These are phyloP conservation scores for Exophiala oligosperma DNA, from an alignment of 2,329 filamentous ascomycete genomes.

Conservation along the genomic window DNA sequence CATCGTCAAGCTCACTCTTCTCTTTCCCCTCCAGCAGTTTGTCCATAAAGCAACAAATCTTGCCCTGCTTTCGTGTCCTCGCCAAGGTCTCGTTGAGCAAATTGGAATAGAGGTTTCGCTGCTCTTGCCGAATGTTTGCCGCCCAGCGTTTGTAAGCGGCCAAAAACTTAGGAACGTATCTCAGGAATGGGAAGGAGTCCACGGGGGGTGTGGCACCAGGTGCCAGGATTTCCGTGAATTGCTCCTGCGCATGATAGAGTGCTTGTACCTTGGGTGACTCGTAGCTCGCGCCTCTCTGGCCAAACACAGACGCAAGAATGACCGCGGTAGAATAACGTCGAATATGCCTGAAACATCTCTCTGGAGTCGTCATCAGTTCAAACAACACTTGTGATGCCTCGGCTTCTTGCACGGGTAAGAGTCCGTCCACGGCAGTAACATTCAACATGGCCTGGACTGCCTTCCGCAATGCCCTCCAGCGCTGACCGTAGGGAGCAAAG, in stretches of 20 bases:
- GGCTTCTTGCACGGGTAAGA: slow-evolving; percentile 23
- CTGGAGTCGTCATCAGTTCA: slow-evolving; percentile 3
- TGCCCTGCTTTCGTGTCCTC: not conserved
- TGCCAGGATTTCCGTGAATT: slow-evolving; percentile 6
- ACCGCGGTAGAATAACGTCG: slow-evolving; percentile 15
- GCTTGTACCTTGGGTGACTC: slow-evolving; percentile 5
- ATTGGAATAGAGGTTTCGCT: slow-evolving; percentile 2
- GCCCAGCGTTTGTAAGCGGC: slow-evolving; percentile 46
- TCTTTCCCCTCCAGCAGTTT: slow-evolving; percentile 8
- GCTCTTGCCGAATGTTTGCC: slow-evolving; percentile 26
- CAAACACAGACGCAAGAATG: slow-evolving; percentile 13
- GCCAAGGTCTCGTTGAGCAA: slow-evolving; percentile 8
- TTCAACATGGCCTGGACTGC: slow-evolving; percentile 10
- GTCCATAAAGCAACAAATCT: slow-evolving; percentile 18
- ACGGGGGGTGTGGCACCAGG: slow-evolving; percentile 30
- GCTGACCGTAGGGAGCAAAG: slow-evolving; percentile 47
- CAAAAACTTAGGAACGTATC: slow-evolving; percentile 44
- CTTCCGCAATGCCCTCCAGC: slow-evolving; percentile 42
- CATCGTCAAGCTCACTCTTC: slow-evolving; percentile 5
- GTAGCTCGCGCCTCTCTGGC: slow-evolving; percentile 10
- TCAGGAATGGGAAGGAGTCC: slow-evolving; percentile 46
- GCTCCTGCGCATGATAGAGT: slow-evolving; percentile 9
- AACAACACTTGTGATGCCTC: slow-evolving; percentile 21
- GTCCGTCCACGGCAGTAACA: not conserved
- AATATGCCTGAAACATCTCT: slow-evolving; percentile 6